These are phyloP conservation scores for Fulvia fulva DNA, from an alignment of 2,329 filamentous ascomycete species.

Conservation along the genomic window DNA sequence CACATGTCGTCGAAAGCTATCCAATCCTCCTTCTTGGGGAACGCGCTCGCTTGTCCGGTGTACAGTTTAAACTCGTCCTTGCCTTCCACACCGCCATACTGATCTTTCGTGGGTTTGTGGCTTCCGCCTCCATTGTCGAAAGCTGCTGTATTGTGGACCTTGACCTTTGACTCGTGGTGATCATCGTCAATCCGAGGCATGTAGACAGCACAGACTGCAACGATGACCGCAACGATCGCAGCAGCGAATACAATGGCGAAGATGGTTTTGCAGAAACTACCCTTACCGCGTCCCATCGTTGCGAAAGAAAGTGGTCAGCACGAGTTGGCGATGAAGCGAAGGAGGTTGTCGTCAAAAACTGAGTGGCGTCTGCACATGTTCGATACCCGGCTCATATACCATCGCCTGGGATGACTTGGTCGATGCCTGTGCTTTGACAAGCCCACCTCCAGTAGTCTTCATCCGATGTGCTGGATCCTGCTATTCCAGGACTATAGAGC, in stretches of 20 bases:
- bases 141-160: conserved; percentile 11
- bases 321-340: background rate
- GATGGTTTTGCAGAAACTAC: conserved; percentile 2
- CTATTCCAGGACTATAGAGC: background rate
- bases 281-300: conserved; percentile 6
- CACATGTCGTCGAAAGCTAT: conserved; percentile 30
- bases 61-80: conserved; percentile 13
- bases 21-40: conserved; percentile 10
- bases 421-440: background rate
- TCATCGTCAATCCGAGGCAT: conserved; percentile 1
- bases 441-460: background rate
- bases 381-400: background rate
- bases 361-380: background rate
- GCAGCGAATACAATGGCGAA: conserved; percentile 3
- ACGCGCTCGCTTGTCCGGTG: conserved; percentile 6
- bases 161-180: background rate
- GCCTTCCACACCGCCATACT: conserved; percentile 4
- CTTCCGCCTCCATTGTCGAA: conserved; percentile 10
- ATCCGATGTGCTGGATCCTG: background rate
- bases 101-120: conserved; percentile 6
- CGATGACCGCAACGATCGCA: conserved; percentile 8
- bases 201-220: conserved; percentile 7
- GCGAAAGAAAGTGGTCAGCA: background rate
- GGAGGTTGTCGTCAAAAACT: background rate
- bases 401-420: background rate